These are phyloP conservation scores for Fraxinus velutina DNA, from an alignment of 305 asterid species.

Conservation along the genomic window DNA sequence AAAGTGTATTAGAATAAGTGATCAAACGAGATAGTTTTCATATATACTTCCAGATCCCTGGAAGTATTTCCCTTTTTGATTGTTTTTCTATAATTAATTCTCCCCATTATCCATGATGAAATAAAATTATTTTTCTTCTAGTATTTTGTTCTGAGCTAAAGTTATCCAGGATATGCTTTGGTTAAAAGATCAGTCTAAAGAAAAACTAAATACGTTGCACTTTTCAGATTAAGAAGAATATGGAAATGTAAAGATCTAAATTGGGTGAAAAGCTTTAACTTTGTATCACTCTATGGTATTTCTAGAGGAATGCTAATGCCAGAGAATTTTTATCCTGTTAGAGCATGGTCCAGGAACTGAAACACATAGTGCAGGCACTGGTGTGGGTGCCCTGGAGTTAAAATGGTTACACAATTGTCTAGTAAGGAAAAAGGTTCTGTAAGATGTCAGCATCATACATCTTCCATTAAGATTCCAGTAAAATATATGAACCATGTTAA, in stretches of 20 bases:
- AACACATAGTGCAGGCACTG: background rate
- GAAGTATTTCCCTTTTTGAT: background rate
- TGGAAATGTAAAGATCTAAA: background rate
- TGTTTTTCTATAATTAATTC: background rate
- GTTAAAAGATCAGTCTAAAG: background rate
- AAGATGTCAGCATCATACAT: background rate
- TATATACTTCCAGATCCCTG: background rate
- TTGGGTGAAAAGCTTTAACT: background rate
- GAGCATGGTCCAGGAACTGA: background rate
- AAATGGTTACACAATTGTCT: background rate
- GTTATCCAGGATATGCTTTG: background rate
- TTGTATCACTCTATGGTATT: background rate
- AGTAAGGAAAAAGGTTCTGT: background rate
- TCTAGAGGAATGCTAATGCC: background rate
- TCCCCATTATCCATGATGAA: background rate
- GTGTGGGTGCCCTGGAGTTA: background rate
- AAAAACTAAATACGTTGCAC: background rate
- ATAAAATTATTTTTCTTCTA: background rate
- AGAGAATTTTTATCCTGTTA: background rate
- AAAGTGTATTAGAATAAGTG: constrained; percentile 2
- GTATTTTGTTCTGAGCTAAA: background rate
- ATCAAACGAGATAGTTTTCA: background rate
- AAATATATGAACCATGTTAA: background rate
- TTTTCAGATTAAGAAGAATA: background rate
- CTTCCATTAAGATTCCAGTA: background rate